Evolutionary conservation across 1,139 yeast species (phyloP).

Genomic region (Hanseniaspora gamundiae): DNA sequence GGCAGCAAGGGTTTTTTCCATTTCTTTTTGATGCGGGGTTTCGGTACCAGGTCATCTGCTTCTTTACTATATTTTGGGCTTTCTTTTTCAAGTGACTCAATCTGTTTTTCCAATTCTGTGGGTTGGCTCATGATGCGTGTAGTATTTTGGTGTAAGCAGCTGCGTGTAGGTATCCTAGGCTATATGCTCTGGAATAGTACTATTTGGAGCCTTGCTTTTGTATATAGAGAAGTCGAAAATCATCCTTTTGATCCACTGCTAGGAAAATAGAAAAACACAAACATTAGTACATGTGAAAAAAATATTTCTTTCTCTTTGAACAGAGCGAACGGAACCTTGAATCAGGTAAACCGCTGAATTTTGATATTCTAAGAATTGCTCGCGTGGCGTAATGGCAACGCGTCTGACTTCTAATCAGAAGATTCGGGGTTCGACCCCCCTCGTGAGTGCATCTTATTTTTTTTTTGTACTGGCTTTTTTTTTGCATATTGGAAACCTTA

Average conservation of each 20-base stretch:
- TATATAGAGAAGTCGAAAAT: too few relatives aligned
- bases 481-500: not conserved
- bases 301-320: not conserved
- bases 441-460: slow-evolving; percentile 33
- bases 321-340: not conserved
- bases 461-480: not conserved
- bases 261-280: too few relatives aligned
- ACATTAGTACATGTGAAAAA: not conserved
- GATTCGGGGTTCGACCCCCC: slow-evolving; percentile 52
- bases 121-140: too few relatives aligned
- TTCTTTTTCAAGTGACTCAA: too few relatives aligned
- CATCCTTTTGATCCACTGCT: too few relatives aligned
- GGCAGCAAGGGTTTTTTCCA: slow-evolving; percentile 2
- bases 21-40: not conserved
- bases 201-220: not conserved
- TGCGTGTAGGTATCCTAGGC: too few relatives aligned
- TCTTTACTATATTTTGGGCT: not conserved
- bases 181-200: too few relatives aligned
- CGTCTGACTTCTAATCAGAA: slow-evolving; percentile 50
- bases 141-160: too few relatives aligned
- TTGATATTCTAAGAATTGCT: not conserved
- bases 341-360: not conserved
- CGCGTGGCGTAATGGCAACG: slow-evolving; percentile 45
- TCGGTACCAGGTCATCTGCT: not conserved
- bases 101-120: too few relatives aligned